These are phyloP conservation scores for Fonsecaea erecta DNA, from an alignment of 2,329 filamentous ascomycete species.

Conservation along the genomic window DNA sequence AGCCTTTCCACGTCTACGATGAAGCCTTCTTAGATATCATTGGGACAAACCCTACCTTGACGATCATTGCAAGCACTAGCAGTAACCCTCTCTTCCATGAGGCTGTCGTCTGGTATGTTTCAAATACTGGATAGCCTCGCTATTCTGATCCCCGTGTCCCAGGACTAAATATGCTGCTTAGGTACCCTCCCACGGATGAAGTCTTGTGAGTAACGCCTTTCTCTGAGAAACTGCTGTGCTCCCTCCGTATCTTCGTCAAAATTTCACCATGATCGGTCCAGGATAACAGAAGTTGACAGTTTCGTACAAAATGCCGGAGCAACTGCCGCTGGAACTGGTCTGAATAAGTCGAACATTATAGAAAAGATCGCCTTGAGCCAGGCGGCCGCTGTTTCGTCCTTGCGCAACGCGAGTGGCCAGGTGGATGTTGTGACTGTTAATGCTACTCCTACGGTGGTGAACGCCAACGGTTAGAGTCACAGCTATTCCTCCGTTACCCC, in stretches of 20 bases:
- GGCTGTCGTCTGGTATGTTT: constrained; percentile 57
- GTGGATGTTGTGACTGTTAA: constrained; percentile 52
- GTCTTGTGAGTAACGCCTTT: not conserved
- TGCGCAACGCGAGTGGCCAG: constrained; percentile 46
- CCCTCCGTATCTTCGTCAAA: too few species aligned
- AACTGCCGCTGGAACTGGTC: constrained; percentile 53
- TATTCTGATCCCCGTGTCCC: not conserved
- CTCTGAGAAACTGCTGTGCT: not conserved
- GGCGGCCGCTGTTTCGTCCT: constrained; percentile 45
- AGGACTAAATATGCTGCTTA: constrained; percentile 26
- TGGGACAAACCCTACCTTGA: constrained; percentile 55
- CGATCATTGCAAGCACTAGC: constrained; percentile 53
- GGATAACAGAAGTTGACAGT: not conserved
- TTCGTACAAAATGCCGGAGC: constrained; percentile 60
- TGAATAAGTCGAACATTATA: constrained; percentile 58
- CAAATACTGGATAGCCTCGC: not conserved
- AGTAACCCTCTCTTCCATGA: constrained; percentile 60
- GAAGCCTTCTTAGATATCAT: constrained; percentile 58
- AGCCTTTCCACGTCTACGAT: constrained; percentile 56
- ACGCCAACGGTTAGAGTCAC: constrained; percentile 47
- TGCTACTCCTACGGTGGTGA: constrained; percentile 52
- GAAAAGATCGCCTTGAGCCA: constrained; percentile 56
- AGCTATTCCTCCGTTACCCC: constrained; percentile 16
- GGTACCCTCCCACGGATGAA: constrained; percentile 47
- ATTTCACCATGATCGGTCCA: not conserved